phyloP scores from a whole-genome alignment of 805 yeast species.

The Candida xyloterini region DNA sequence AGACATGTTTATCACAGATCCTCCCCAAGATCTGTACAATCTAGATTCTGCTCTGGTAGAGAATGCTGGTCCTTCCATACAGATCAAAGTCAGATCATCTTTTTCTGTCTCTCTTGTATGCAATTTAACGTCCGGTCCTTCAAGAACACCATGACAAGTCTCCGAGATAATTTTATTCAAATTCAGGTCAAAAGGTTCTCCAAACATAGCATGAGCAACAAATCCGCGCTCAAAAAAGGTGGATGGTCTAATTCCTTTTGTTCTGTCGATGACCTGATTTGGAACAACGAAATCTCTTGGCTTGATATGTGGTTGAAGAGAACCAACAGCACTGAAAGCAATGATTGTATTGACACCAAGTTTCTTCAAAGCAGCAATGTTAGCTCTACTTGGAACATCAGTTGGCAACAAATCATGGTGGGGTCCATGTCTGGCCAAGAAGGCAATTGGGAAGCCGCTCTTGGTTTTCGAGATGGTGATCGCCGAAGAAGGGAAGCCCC shows the following conservation, averaged over 20 bases:
- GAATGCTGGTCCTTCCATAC: conserved; percentile 99
- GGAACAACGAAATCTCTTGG: conserved; percentile 98
- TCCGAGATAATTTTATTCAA: conserved; percentile 66
- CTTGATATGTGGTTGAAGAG: conserved; percentile 79
- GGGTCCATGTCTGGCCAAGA: conserved; percentile 90
- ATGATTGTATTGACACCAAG: conserved; percentile 84
- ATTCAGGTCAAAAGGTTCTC: conserved; percentile 88
- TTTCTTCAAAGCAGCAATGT: conserved; percentile 90
- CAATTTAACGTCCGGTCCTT: conserved; percentile 53
- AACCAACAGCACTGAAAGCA: conserved; percentile 96
- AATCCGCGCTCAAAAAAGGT: conserved; percentile 90
- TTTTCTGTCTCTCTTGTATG: conserved; percentile 64
- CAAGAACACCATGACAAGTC: conserved; percentile 49
- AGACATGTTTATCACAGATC: conserved; percentile 94
- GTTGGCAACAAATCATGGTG: conserved; percentile 88
- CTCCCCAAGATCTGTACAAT: conserved; percentile 85
- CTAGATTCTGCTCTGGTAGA: conserved; percentile 95
- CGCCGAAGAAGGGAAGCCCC: conserved; percentile 96
- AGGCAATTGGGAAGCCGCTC: conserved; percentile 82
- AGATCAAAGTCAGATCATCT: conserved; percentile 77
- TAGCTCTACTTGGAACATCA: conserved; percentile 90
- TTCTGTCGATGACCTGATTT: conserved; percentile 92
- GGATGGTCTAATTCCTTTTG: conserved; percentile 89
- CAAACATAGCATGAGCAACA: conserved; percentile 96
- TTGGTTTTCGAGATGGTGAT: conserved; percentile 83